These are phyloP conservation scores for Saccharomycopsis sp. DNA, from an alignment of 805 yeast genomes.

Conservation along the genomic window DNA sequence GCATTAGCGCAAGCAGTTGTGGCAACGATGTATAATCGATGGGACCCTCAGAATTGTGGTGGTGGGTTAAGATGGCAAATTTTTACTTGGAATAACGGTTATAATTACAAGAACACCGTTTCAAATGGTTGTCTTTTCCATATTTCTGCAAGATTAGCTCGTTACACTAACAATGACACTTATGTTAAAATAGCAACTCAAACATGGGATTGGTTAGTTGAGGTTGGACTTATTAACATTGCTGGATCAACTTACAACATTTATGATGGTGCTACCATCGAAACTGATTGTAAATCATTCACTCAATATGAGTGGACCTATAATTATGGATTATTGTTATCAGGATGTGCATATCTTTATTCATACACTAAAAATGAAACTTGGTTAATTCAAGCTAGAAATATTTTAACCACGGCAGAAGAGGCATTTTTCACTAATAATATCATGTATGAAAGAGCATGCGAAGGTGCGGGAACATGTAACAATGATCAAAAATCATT, in stretches of 20 bases:
- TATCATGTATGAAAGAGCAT: constrained; percentile 65
- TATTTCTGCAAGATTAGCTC: constrained; percentile 74
- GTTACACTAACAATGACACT: constrained; percentile 66
- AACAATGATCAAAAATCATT: constrained; percentile 71
- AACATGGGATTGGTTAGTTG: constrained; percentile 71
- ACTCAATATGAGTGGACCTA: constrained; percentile 64
- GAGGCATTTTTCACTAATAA: constrained; percentile 41
- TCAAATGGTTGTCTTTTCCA: constrained; percentile 81
- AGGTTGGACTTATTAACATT: constrained; percentile 38
- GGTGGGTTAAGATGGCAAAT: constrained; percentile 95
- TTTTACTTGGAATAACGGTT: constrained; percentile 82
- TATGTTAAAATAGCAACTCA: constrained; percentile 68
- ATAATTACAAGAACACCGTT: constrained; percentile 80
- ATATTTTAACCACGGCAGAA: constrained; percentile 40
- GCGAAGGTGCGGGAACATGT: constrained; percentile 52
- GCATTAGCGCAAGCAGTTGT: constrained; percentile 77
- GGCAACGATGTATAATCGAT: constrained; percentile 73
- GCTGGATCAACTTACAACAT: constrained; percentile 24
- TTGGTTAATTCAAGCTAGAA: constrained; percentile 52
- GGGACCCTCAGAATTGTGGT: constrained; percentile 58
- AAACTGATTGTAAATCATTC: constrained; percentile 46
- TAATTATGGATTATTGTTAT: constrained; percentile 60
- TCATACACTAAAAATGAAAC: constrained; percentile 50
- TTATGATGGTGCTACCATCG: constrained; percentile 38
- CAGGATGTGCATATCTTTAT: constrained; percentile 65